A percentile compares a stretch with the other conserved stretches of the same genome.
phyloP scores from a whole-genome alignment of 306 rosid genomes.

The Cucurbita ficifolia region DNA sequence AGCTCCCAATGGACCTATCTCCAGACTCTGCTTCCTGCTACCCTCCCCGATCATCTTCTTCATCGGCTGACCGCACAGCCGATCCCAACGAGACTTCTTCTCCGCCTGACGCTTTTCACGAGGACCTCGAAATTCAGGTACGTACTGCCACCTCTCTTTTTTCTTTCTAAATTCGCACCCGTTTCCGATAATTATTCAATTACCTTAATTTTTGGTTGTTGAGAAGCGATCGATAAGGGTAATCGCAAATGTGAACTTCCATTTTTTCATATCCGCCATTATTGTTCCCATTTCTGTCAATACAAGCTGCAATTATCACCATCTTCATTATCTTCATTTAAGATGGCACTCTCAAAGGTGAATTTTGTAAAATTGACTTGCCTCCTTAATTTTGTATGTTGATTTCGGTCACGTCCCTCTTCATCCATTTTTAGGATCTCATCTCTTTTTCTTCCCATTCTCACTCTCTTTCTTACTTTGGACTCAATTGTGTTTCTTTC shows the following conservation, averaged over 20 bases:
- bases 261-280: background rate
- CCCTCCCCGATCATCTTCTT: slow-evolving; percentile 12
- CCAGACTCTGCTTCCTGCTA: slow-evolving; percentile 18
- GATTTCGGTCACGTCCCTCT: background rate
- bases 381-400: background rate
- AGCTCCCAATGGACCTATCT: slow-evolving; percentile 24
- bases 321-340: background rate
- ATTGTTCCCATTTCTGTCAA: background rate
- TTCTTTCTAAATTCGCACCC: background rate
- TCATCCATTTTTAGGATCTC: background rate
- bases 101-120: slow-evolving; percentile 16
- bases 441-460: background rate
- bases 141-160: background rate
- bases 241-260: background rate
- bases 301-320: background rate
- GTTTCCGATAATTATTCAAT: background rate
- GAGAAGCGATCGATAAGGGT: background rate
- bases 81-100: slow-evolving; percentile 37
- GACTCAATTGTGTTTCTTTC: background rate
- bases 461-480: background rate
- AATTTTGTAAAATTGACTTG: background rate
- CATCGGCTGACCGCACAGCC: slow-evolving; percentile 12
- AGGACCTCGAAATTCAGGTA: slow-evolving; percentile 46
- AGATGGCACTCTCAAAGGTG: background rate
- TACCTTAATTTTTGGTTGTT: background rate